Conservation (phyloP, 208 protist species). For the Crithidia bombi region DNA sequence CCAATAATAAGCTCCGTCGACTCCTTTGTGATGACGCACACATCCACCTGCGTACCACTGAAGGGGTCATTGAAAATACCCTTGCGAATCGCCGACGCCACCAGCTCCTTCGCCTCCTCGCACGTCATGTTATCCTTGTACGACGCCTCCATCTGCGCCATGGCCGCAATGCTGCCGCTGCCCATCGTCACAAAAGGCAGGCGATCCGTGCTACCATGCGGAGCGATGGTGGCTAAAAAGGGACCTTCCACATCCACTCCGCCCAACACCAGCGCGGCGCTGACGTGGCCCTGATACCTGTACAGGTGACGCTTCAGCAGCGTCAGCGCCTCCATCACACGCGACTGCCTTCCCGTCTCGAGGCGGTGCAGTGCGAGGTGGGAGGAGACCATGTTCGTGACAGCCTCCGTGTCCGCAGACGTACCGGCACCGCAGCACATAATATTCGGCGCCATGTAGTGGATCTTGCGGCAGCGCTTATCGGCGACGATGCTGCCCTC, state of each 20-base stretch:
- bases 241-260: conserved; percentile 98
- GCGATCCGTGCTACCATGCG: conserved; percentile 97
- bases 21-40: conserved; percentile 97
- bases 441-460: conserved; percentile 99
- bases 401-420: conserved; percentile 98
- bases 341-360: conserved; percentile 93
- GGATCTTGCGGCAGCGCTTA: conserved; percentile 99
- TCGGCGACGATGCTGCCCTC: conserved; percentile 99
- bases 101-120: conserved; percentile 98
- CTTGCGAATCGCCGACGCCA: conserved; percentile 96
- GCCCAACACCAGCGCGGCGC: conserved; percentile 98
- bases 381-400: conserved; percentile 94
- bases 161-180: conserved; percentile 99
- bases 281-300: conserved; percentile 98
- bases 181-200: conserved; percentile 99
- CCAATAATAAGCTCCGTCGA: conserved; percentile 87
- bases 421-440: conserved; percentile 99
- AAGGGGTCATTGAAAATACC: conserved; percentile 99
- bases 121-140: conserved; percentile 95
- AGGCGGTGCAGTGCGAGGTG: conserved; percentile 96
- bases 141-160: conserved; percentile 97
- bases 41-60: conserved; percentile 99
- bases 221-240: conserved; percentile 97
- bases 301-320: conserved; percentile 98
- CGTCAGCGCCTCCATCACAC: conserved; percentile 97